A percentile compares a stretch with the other conserved stretches of the same genome.
phyloP scores from a whole-genome alignment of 2,329 filamentous ascomycete genomes.

The Cordyceps pruinosa region DNA sequence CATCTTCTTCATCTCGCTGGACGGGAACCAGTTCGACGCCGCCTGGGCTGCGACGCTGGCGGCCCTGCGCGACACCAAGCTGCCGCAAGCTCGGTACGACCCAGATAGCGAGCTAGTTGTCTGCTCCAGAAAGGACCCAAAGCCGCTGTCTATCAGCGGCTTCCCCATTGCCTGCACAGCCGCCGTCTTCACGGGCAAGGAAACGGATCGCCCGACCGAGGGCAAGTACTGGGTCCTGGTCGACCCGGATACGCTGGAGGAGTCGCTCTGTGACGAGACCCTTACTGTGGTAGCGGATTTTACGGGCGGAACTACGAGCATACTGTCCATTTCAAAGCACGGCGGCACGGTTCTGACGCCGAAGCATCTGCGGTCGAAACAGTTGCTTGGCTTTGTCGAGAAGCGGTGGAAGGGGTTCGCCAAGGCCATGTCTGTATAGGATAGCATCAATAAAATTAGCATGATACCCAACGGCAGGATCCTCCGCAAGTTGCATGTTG shows the following conservation, averaged over 20 bases:
- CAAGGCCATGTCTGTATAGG: conserved; percentile 31
- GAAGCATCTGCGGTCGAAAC: conserved; percentile 57
- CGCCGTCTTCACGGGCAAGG: conserved; percentile 65
- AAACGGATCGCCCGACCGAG: conserved; percentile 37
- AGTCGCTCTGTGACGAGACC: conserved; percentile 74
- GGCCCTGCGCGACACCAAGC: conserved; percentile 67
- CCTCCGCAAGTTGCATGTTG: background rate
- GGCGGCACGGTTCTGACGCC: conserved; percentile 67
- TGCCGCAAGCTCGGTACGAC: conserved; percentile 81
- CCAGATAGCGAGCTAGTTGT: conserved; percentile 70
- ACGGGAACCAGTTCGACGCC: conserved; percentile 86
- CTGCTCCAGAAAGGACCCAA: conserved; percentile 57
- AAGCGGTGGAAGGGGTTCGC: conserved; percentile 31
- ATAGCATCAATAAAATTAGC: conserved; percentile 25
- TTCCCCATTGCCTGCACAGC: conserved; percentile 73
- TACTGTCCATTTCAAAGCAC: conserved; percentile 73
- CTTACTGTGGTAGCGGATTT: conserved; percentile 76
- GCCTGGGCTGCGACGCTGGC: conserved; percentile 81
- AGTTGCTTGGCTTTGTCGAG: conserved; percentile 36
- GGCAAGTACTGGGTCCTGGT: conserved; percentile 67
- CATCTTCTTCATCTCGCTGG: conserved; percentile 86
- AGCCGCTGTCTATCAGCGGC: conserved; percentile 52
- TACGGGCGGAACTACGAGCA: conserved; percentile 42
- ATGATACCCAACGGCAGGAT: conserved; percentile 21
- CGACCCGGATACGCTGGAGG: conserved; percentile 87